Base-by-base conservation (phyloP, 202 grass and related monocot species). In the Panicum hallii region DNA sequence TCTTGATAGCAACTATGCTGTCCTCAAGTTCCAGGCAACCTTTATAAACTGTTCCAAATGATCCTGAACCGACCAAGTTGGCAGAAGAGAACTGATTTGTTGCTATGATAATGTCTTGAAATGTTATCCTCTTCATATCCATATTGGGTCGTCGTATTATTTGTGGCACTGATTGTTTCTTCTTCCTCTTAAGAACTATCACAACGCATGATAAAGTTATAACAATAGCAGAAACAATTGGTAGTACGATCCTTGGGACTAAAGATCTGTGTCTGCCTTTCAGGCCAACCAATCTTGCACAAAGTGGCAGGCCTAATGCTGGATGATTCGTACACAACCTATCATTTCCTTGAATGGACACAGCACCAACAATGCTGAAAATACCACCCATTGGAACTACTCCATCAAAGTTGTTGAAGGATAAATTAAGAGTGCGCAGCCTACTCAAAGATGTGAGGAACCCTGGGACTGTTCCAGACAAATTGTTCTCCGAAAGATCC, bases 341-440 rank as follows among this genome's bases (percentile, higher is more conserved):
- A 34, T 49, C 57, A 62, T 92, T 92, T 78, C 90, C 93, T 60
- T 91, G 2, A 2, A 92, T 30, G 13, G 71, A 88, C 1, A 65
- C 77, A 5, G 7, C 56, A 54, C 13, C 9, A 42, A 8, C 1
- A 46, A 84, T 92, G 14, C 13, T 41, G 66, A 94, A 94, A 28
- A 90, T 0, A 5, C 90, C 90, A 0, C 82, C 69, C 0, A 0
- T 70, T 41, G 93, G 93, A 74, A 88, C 1, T 10, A 11, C 55
- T 30, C 93, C 93, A 16, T 55, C 28, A 60, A 94, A 87, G 41
- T 84, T 82, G 15, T 94, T 94, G 50, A 82, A 92, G 3, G 93
- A 92, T 53, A 92, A 43, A 84, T 95, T 95, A 11, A 95, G 79
- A 7, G 28, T 0, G 6, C 74, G 5, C 10, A 95, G 43, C 55